These are phyloP conservation scores for Fusarium falciforme DNA, from an alignment of 2,329 filamentous ascomycete genomes.

Conservation along the genomic window DNA sequence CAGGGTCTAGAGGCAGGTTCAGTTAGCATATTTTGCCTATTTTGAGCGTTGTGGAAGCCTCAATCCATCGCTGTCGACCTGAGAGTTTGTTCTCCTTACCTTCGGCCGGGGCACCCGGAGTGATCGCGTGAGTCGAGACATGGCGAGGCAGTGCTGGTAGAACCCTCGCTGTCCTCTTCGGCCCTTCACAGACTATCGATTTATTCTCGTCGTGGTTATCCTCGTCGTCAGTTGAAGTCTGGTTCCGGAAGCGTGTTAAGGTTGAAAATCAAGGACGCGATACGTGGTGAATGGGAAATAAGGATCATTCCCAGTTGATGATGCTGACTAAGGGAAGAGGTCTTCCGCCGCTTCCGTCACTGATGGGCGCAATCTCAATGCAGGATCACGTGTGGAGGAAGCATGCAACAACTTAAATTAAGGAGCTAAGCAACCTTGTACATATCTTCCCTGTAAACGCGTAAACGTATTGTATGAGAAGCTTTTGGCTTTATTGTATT, in stretches of 20 bases:
- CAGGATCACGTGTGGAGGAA: neutral
- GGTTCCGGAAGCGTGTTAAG: slow-evolving; percentile 17
- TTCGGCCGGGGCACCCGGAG: slow-evolving; percentile 55
- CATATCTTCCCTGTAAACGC: neutral
- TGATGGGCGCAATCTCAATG: neutral
- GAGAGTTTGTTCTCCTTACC: slow-evolving; percentile 46
- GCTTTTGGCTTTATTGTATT: neutral
- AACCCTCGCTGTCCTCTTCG: slow-evolving; percentile 7
- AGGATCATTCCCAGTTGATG: neutral
- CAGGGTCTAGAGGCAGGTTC: slow-evolving; percentile 71
- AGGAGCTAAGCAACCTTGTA: slow-evolving; percentile 24
- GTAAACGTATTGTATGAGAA: neutral
- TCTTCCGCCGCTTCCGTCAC: neutral
- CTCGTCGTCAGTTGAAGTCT: slow-evolving; percentile 8
- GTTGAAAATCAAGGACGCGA: slow-evolving; percentile 16
- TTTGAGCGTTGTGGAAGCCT: neutral
- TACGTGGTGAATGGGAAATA: neutral
- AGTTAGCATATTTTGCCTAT: slow-evolving; percentile 26
- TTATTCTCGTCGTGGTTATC: slow-evolving; percentile 2
- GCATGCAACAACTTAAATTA: neutral
- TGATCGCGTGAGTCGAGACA: slow-evolving; percentile 53
- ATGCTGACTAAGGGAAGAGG: neutral
- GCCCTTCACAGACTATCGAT: neutral
- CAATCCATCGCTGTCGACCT: neutral
- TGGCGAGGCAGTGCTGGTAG: slow-evolving; percentile 29